Conservation (phyloP, 2,329 filamentous ascomycete genomes). For the Penicillium palitans region DNA sequence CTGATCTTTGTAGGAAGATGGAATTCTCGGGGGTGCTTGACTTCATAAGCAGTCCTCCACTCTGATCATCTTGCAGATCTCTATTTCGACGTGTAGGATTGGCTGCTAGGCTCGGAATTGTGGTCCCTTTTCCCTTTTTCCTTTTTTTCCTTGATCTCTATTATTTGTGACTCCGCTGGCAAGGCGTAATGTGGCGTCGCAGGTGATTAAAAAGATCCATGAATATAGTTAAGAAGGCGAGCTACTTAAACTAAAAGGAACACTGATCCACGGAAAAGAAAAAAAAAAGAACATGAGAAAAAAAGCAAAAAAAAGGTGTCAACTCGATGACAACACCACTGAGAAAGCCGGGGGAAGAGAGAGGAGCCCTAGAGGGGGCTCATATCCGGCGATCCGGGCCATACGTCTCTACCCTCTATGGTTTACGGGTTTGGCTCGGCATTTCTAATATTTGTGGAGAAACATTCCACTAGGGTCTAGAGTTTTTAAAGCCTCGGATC, state of each 20-base stretch:
- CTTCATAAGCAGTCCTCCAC: slow-evolving; percentile 25
- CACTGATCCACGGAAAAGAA: neutral
- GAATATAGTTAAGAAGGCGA: neutral
- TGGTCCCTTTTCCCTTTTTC: slow-evolving; percentile 7
- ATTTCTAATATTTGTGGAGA: slow-evolving; percentile 5
- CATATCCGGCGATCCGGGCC: slow-evolving; percentile 26
- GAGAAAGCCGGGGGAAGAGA: neutral
- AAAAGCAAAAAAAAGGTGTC: slow-evolving; percentile 1
- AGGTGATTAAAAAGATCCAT: neutral
- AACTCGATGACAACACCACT: slow-evolving; percentile 30
- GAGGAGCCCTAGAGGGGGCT: slow-evolving; percentile 1
- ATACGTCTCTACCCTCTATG: neutral
- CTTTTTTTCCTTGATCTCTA: slow-evolving; percentile 4
- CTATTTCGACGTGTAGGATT: slow-evolving; percentile 17
- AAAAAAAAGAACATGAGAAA: neutral
- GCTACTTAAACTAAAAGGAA: neutral
- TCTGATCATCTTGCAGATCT: slow-evolving; percentile 28
- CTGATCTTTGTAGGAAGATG: slow-evolving; percentile 9
- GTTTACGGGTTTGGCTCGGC: slow-evolving; percentile 6
- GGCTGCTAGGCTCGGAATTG: slow-evolving; percentile 10
- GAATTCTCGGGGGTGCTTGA: slow-evolving; percentile 24
- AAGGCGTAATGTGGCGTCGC: slow-evolving; percentile 17
- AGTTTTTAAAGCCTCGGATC: neutral
- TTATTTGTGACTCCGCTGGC: slow-evolving; percentile 1
- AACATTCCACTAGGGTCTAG: neutral